phyloP scores from a whole-genome alignment of 306 rosid species.

The Quercus robur region DNA sequence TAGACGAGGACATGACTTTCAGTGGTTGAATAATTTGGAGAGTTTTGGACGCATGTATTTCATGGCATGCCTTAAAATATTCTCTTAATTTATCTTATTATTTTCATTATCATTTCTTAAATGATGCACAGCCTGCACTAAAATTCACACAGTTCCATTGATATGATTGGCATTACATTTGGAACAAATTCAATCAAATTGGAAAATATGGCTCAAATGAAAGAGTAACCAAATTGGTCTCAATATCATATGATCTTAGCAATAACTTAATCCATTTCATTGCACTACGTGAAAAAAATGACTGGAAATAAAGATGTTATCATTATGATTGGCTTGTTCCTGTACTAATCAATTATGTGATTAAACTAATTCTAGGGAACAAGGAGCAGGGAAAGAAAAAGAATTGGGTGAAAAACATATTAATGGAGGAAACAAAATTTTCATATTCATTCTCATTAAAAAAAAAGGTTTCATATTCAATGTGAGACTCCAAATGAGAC shows the following conservation, averaged over 20 bases:
- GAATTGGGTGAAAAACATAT: background rate
- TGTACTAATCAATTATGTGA: background rate
- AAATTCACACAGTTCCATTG: too few relatives aligned
- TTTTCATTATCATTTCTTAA: background rate
- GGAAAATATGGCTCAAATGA: background rate
- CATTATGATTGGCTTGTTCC: too few relatives aligned
- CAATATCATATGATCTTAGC: conserved; percentile 6
- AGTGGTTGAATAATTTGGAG: background rate
- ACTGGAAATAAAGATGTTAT: too few relatives aligned
- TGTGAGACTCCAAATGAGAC: conserved; percentile 2
- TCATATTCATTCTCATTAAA: background rate
- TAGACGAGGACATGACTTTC: background rate
- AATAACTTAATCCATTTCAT: conserved; percentile 11
- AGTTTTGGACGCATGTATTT: conserved; percentile 3
- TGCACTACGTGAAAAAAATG: background rate
- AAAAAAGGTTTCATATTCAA: too few relatives aligned
- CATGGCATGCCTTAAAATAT: background rate
- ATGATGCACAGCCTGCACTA: too few relatives aligned
- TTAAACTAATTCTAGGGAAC: background rate
- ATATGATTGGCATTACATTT: too few relatives aligned
- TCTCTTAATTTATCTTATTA: background rate
- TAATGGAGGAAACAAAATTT: background rate
- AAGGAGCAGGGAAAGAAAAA: background rate
- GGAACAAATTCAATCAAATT: too few relatives aligned
- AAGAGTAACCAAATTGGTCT: background rate